Percentiles rank a stretch among this genome's conserved stretches.
Evolutionary conservation across 2,329 filamentous ascomycete genomes (phyloP).

Genomic region (Stachybotrys chlorohalonatus): DNA sequence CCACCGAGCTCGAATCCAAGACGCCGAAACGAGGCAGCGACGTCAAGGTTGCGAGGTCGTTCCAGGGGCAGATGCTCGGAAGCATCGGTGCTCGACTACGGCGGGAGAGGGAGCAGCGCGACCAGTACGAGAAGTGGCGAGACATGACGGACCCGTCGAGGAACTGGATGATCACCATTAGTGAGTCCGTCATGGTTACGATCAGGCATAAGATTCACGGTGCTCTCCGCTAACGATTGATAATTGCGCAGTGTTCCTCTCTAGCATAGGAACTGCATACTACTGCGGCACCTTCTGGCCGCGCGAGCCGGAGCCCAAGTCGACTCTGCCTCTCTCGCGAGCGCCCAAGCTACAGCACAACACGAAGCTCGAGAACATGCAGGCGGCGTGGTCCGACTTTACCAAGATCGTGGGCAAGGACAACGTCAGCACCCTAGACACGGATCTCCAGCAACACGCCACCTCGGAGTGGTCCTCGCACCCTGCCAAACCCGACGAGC

Average conservation of each 20-base stretch:
- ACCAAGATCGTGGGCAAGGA: constrained; percentile 54
- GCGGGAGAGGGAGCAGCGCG: constrained; percentile 44
- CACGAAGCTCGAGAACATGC: constrained; percentile 51
- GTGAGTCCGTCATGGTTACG: constrained; percentile 24
- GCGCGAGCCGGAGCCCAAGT: constrained; percentile 39
- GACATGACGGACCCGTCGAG: constrained; percentile 29
- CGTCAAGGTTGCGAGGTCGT: constrained; percentile 30
- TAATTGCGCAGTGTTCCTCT: constrained; percentile 36
- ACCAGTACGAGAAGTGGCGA: constrained; percentile 36
- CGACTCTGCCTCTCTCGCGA: constrained; percentile 49
- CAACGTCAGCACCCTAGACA: constrained; percentile 51
- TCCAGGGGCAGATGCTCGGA: constrained; percentile 51
- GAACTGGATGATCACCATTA: constrained; percentile 44
- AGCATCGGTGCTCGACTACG: constrained; percentile 46
- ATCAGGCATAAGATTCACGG: no score
- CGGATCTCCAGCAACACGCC: constrained; percentile 47
- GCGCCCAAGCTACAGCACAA: constrained; percentile 46
- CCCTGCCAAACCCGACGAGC: constrained; percentile 34
- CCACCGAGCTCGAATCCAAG: constrained; percentile 26
- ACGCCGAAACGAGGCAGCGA: constrained; percentile 23
- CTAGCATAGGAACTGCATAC: constrained; percentile 43
- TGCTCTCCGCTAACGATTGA: background rate
- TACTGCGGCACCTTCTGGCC: constrained; percentile 49
- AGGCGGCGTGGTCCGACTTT: constrained; percentile 64
- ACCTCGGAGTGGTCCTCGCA: constrained; percentile 57